Conservation (phyloP, 179 eudicot species). For the Silene vulgaris region DNA sequence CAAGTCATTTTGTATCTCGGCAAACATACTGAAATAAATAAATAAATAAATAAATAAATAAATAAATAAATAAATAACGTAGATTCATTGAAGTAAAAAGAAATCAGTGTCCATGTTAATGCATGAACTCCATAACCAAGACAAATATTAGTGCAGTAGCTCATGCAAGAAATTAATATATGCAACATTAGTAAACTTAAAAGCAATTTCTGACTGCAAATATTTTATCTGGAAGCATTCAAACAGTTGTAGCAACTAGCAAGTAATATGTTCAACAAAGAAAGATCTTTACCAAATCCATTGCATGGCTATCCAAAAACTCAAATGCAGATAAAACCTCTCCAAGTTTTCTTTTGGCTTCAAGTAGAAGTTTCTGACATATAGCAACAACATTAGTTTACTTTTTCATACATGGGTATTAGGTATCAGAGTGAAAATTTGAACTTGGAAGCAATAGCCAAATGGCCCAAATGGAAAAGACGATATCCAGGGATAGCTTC, state of each 20-base stretch:
- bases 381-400: conserved; percentile 10
- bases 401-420: conserved; percentile 10
- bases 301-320: conserved; percentile 77
- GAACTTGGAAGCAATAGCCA: not conserved
- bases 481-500: conserved; percentile 1
- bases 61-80: too few species aligned
- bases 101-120: not conserved
- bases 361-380: conserved; percentile 69
- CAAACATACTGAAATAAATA: too few species aligned
- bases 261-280: not conserved
- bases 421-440: not conserved
- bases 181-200: not conserved
- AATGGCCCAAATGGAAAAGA: not conserved
- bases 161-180: not conserved
- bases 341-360: conserved; percentile 92
- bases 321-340: conserved; percentile 95
- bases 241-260: not conserved
- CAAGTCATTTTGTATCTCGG: conserved; percentile 13
- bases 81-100: not conserved
- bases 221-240: not conserved
- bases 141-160: not conserved
- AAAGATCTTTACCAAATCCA: conserved; percentile 64
- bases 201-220: not conserved
- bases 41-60: too few species aligned
- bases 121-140: not conserved